These are phyloP conservation scores for Scheffersomyces lignicola DNA, from an alignment of 1,139 yeast species.

Conservation along the genomic window DNA sequence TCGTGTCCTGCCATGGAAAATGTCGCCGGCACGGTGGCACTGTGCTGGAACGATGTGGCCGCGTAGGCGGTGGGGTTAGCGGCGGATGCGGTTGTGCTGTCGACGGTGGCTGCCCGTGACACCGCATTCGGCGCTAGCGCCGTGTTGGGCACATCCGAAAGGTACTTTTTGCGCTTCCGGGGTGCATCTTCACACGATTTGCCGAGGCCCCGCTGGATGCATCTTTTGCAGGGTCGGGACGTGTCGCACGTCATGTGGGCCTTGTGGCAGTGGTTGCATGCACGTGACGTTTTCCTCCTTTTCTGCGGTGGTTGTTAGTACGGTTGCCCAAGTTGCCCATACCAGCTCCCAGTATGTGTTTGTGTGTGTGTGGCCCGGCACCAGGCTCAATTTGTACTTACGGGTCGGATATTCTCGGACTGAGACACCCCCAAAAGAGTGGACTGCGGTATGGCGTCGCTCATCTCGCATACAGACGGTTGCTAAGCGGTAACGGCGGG, in stretches of 20 bases:
- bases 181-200: conserved; percentile 89
- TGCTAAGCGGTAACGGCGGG: no score
- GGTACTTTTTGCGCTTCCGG: conserved; percentile 78
- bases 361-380: no score
- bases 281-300: conserved; percentile 67
- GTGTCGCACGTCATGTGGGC: conserved; percentile 89
- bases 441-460: no score
- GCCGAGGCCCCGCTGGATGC: conserved; percentile 67
- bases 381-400: no score
- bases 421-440: no score
- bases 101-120: conserved; percentile 1
- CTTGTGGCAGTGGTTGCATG: conserved; percentile 83
- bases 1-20: conserved; percentile 6
- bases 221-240: conserved; percentile 77
- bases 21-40: conserved; percentile 13
- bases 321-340: no score
- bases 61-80: conserved; percentile 12
- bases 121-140: conserved; percentile 10
- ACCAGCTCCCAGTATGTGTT: no score
- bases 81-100: conserved; percentile 2
- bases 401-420: no score
- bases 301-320: conserved; percentile 20
- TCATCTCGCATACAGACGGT: no score
- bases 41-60: conserved; percentile 17
- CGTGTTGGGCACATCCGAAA: conserved; percentile 52